phyloP scores from a whole-genome alignment of 352 stramenopile genomes.

The Globisporangium paroecandrum region DNA sequence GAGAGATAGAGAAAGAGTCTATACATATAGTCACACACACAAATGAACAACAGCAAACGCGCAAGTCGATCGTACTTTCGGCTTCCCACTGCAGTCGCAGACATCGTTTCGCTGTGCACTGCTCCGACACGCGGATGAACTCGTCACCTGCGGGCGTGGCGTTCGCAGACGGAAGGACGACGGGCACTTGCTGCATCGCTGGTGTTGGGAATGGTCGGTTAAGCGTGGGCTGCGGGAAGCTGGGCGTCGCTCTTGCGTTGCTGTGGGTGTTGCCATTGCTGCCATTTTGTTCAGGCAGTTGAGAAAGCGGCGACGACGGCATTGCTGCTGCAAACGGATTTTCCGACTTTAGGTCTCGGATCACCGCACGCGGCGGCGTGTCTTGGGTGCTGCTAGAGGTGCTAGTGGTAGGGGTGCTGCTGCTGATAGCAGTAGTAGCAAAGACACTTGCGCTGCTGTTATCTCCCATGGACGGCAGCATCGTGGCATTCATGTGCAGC shows the following conservation, averaged over 20 bases:
- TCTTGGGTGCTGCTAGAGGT: background rate
- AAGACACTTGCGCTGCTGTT: background rate
- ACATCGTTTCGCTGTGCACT: slow-evolving; percentile 62
- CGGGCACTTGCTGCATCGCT: background rate
- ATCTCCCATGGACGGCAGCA: background rate
- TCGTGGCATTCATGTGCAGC: slow-evolving; percentile 19
- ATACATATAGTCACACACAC: background rate
- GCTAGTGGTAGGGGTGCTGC: background rate
- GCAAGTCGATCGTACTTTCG: slow-evolving; percentile 46
- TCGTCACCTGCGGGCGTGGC: slow-evolving; percentile 33
- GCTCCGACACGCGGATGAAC: slow-evolving; percentile 52
- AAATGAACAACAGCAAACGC: background rate
- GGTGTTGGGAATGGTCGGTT: background rate
- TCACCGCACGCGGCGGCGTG: slow-evolving; percentile 4
- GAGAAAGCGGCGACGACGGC: background rate
- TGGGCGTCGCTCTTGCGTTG: background rate
- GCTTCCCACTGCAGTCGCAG: slow-evolving; percentile 79
- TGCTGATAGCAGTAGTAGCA: background rate
- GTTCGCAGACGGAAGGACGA: slow-evolving; percentile 2
- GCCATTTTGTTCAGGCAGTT: background rate
- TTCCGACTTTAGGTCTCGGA: background rate
- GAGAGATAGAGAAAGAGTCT: background rate
- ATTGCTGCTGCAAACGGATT: slow-evolving; percentile 14
- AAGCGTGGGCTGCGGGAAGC: background rate
- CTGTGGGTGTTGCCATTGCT: background rate